Conservation (phyloP, 2,329 filamentous ascomycete genomes). For the Claviceps sp. region DNA sequence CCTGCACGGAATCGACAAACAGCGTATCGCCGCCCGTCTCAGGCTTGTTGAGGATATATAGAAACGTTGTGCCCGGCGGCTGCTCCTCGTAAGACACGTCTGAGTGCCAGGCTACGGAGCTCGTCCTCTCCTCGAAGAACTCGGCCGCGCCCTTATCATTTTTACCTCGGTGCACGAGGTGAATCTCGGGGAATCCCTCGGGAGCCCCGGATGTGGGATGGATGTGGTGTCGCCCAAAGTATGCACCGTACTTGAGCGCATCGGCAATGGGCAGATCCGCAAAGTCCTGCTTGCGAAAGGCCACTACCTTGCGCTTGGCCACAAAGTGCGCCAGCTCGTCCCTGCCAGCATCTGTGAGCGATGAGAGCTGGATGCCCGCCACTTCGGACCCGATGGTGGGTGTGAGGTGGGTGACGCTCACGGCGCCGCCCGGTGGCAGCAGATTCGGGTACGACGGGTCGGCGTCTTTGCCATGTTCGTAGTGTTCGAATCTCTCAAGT, state of each 20-base stretch:
- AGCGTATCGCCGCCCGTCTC: conserved; percentile 72
- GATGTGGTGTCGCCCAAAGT: conserved; percentile 73
- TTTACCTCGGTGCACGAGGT: conserved; percentile 62
- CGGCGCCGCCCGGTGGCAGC: conserved; percentile 30
- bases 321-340: conserved; percentile 66
- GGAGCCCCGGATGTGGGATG: conserved; percentile 68
- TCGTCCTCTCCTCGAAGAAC: conserved; percentile 57
- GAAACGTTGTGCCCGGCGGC: conserved; percentile 78
- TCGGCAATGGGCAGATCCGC: conserved; percentile 55
- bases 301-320: conserved; percentile 64
- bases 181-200: conserved; percentile 58
- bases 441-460: conserved; percentile 57
- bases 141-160: conserved; percentile 33
- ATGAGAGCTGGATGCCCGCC: conserved; percentile 55
- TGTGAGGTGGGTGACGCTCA: conserved; percentile 47
- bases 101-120: conserved; percentile 77
- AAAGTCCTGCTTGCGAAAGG: conserved; percentile 65
- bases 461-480: conserved; percentile 64
- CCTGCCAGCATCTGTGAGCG: conserved; percentile 53
- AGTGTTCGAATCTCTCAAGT: conserved; percentile 55
- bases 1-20: conserved; percentile 66
- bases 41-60: conserved; percentile 77
- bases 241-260: conserved; percentile 55
- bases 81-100: conserved; percentile 82
- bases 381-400: conserved; percentile 64